Conservation (phyloP, 495 filamentous ascomycete species). For the Hypoxylon fragiforme region DNA sequence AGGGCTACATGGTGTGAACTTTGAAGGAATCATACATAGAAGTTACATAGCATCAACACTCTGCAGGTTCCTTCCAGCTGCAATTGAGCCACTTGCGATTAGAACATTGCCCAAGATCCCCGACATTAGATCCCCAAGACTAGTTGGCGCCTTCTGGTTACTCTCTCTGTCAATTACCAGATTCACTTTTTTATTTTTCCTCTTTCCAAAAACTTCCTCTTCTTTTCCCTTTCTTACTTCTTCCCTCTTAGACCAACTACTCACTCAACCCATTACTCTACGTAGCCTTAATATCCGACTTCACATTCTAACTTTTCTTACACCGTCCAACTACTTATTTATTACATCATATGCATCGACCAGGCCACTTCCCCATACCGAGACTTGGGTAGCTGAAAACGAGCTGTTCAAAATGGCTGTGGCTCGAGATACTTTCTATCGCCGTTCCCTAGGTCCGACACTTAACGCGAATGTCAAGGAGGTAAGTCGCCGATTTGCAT, state of each 20-base stretch:
- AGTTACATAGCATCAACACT: background rate
- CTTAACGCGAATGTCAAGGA: conserved; percentile 51
- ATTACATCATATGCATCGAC: conserved; percentile 37
- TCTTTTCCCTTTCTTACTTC: background rate
- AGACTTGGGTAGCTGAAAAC: conserved; percentile 32
- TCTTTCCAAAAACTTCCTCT: too few species aligned
- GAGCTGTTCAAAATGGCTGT: conserved; percentile 36
- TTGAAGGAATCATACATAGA: background rate
- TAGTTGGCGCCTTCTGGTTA: conserved; percentile 9
- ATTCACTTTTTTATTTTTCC: conserved; percentile 1
- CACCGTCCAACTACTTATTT: background rate
- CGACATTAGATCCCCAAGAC: conserved; percentile 19
- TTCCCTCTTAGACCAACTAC: too few species aligned
- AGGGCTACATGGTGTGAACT: too few species aligned
- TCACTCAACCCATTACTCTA: too few species aligned
- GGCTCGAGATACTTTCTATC: conserved; percentile 44
- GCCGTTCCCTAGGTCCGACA: conserved; percentile 47
- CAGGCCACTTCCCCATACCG: conserved; percentile 12
- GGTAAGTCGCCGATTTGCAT: conserved; percentile 41
- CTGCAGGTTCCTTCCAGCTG: background rate
- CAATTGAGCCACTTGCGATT: conserved; percentile 24
- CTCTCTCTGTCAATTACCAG: background rate
- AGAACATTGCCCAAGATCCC: conserved; percentile 7
- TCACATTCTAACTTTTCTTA: background rate
- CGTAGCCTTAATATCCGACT: too few species aligned